phyloP scores from a whole-genome alignment of 345 rosid species.

The Brassica incana region DNA sequence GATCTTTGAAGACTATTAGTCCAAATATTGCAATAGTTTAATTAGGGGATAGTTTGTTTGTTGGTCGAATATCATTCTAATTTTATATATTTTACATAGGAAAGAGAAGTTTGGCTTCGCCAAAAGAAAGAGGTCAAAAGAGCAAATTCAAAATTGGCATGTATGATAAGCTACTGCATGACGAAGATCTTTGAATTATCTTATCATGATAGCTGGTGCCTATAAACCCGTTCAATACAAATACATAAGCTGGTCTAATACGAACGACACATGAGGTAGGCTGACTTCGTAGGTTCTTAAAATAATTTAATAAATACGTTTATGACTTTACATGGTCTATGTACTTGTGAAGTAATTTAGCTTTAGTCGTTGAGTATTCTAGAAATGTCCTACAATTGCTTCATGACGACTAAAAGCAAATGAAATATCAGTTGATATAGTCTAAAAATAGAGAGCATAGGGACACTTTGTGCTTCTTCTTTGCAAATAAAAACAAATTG shows the following conservation, averaged over 20 bases:
- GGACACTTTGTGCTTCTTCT: too few relatives aligned
- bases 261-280: not conserved
- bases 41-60: not conserved
- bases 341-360: not conserved
- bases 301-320: too few relatives aligned
- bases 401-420: not conserved
- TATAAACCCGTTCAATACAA: not conserved
- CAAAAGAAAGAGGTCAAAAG: slow-evolving; percentile 3
- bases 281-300: not conserved
- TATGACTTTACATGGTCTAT: not conserved
- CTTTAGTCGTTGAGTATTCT: not conserved
- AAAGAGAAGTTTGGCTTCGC: not conserved
- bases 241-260: not conserved
- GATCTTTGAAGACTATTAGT: slow-evolving; percentile 10
- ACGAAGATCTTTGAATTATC: slow-evolving; percentile 17
- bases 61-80: not conserved
- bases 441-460: not conserved
- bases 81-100: not conserved
- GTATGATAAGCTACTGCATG: slow-evolving; percentile 16
- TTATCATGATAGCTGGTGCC: not conserved
- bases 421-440: not conserved
- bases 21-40: not conserved
- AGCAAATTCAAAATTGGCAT: not conserved
- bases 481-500: too few relatives aligned
- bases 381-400: not conserved